These are phyloP conservation scores for Penicillium concentricum DNA, from an alignment of 2,329 filamentous ascomycete species.

Conservation along the genomic window DNA sequence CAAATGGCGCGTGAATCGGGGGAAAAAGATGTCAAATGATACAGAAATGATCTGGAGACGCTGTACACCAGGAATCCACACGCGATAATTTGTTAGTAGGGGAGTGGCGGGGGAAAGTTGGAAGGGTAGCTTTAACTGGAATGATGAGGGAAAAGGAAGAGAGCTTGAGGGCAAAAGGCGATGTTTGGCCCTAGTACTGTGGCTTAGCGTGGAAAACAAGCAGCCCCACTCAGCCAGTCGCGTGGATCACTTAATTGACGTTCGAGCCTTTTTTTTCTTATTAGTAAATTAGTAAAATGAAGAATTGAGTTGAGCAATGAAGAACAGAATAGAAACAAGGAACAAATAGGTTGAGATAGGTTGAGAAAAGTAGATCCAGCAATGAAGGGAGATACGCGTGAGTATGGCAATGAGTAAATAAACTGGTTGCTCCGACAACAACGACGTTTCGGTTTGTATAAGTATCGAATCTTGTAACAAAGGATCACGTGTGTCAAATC, in stretches of 20 bases:
- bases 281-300: neutral
- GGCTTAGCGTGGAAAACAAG: slow-evolving; percentile 41
- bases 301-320: slow-evolving; percentile 2
- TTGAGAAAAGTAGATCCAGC: slow-evolving; percentile 20
- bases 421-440: slow-evolving; percentile 53
- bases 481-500: neutral
- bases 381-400: slow-evolving; percentile 26
- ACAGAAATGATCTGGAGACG: slow-evolving; percentile 17
- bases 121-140: slow-evolving; percentile 29
- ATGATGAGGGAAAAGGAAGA: slow-evolving; percentile 33
- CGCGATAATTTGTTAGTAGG: slow-evolving; percentile 14
- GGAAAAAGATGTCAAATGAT: slow-evolving; percentile 14
- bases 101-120: slow-evolving; percentile 7
- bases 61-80: slow-evolving; percentile 11
- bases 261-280: slow-evolving; percentile 5
- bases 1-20: slow-evolving; percentile 17
- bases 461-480: slow-evolving; percentile 4
- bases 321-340: slow-evolving; percentile 6
- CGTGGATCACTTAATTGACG: slow-evolving; percentile 27
- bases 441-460: neutral
- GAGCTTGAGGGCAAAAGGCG: slow-evolving; percentile 39
- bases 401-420: slow-evolving; percentile 21
- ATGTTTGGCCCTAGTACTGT: slow-evolving; percentile 42
- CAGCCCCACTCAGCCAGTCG: slow-evolving; percentile 40
- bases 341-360: slow-evolving; percentile 2